Base-by-base conservation (phyloP, 441 rosid species). In the Bocquillonia castaneifolia region DNA sequence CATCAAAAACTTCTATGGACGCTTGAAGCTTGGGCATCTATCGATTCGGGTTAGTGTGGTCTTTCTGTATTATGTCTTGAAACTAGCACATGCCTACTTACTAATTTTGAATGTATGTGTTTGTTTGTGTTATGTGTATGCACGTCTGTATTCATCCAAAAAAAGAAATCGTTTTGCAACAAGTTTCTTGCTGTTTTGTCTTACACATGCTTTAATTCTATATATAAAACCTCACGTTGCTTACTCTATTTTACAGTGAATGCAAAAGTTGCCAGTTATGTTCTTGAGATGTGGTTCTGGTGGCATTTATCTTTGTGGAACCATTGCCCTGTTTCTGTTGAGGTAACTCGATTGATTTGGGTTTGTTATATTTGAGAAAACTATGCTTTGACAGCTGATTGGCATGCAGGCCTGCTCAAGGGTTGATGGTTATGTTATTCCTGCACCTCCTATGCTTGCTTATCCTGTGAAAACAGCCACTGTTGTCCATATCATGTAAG, bases 271-370 rank as follows among this genome's bases (percentile, higher is more conserved):
- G 52, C 84, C 31, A 79, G 87, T 75, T 84, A 79, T 78, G 84
- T 86, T 80, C 91, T 90, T 70, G 99, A 95, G 82, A 85, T 95
- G 88, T 89, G 97, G 97, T 89, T 83, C 70, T 79, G 87, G 80
- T 95, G 99, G 99, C 98, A 95, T 77, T 84, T 86, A 53, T 83
- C 85, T 72, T 67, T 95, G 82, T 92, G 99, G 99, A 86, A 72
- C 74, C 82, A 81, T 68, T 62, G 71, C 45, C 77, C 82, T 71
- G 71, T 52, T 76, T 72, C 70, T 65, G 65, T 80, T 74, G 68
- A 70, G 96, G 99, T 92, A 87, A 40, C 44, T 48, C 28, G 39
- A 62, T 26, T 62, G n/a, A 28, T 37, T 62, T 57, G 55, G 29
- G 18, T 51, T 7, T 29, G 29, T 22, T 37, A 18, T 32, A 40